Conservation (phyloP, 148 eudicot species). For the Camellia sinensis region DNA sequence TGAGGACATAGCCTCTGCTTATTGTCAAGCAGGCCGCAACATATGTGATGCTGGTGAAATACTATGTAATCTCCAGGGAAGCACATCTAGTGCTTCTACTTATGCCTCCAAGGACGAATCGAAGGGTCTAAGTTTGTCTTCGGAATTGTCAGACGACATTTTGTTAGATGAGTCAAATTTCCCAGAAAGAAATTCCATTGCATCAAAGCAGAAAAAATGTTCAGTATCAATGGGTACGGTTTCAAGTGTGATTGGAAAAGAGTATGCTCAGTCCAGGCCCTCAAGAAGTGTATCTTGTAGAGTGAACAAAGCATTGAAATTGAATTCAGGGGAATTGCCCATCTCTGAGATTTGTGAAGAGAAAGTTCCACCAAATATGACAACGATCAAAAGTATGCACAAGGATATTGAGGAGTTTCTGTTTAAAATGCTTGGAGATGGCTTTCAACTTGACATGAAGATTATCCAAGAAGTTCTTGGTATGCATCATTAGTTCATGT, state of each 20-base stretch:
- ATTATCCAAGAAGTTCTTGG: slow-evolving; percentile 69
- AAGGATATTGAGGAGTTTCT: slow-evolving; percentile 56
- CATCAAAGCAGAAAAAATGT: slow-evolving; percentile 25
- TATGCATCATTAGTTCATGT: slow-evolving; percentile 19
- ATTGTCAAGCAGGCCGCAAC: slow-evolving; percentile 49
- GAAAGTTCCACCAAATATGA: slow-evolving; percentile 8
- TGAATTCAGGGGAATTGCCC: slow-evolving; percentile 34
- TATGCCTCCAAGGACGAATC: slow-evolving; percentile 24
- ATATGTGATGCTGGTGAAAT: slow-evolving; percentile 46
- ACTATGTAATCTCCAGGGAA: slow-evolving; percentile 39
- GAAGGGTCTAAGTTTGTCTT: slow-evolving; percentile 12
- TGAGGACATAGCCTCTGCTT: slow-evolving; percentile 58
- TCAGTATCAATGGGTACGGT: slow-evolving; percentile 44
- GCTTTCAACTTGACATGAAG: slow-evolving; percentile 53
- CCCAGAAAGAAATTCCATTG: slow-evolving; percentile 10
- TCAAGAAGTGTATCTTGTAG: slow-evolving; percentile 17
- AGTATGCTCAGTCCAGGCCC: slow-evolving; percentile 26
- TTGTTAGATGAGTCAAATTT: slow-evolving; percentile 13
- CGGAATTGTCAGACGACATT: slow-evolving; percentile 14
- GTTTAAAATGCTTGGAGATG: slow-evolving; percentile 73
- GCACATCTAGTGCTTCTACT: slow-evolving; percentile 25
- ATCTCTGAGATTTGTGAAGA: slow-evolving; percentile 33
- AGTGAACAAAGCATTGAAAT: slow-evolving; percentile 34
- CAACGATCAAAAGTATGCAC: slow-evolving; percentile 29
- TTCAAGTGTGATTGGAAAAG: slow-evolving; percentile 42